These are phyloP conservation scores for Fusarium nisikadoi DNA, from an alignment of 2,329 filamentous ascomycete species.

Conservation along the genomic window DNA sequence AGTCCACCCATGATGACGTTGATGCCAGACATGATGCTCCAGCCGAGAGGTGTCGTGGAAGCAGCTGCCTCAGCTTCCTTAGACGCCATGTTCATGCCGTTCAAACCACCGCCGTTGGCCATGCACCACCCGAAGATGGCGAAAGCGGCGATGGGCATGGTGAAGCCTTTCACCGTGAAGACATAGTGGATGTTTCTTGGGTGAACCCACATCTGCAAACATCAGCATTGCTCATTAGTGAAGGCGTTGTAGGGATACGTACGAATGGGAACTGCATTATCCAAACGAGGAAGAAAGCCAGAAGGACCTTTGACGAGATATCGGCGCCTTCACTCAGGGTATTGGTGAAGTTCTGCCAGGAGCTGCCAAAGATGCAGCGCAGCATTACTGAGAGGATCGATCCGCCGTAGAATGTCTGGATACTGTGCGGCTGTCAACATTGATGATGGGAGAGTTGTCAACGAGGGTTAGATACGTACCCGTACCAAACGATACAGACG, in stretches of 20 bases:
- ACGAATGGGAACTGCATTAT: background rate
- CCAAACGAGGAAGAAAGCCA: background rate
- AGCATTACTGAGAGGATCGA: background rate
- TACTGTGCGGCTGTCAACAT: background rate
- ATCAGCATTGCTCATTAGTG: accelerated
- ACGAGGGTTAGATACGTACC: background rate
- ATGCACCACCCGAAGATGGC: background rate
- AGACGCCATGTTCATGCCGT: background rate
- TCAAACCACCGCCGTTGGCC: background rate
- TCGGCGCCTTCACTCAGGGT: background rate
- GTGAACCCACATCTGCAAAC: background rate
- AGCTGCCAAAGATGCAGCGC: background rate
- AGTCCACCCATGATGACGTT: background rate
- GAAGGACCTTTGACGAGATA: background rate
- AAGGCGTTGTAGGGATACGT: accelerated
- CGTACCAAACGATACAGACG: background rate
- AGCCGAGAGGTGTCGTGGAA: background rate
- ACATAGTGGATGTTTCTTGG: background rate
- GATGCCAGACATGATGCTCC: background rate
- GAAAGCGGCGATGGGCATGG: background rate
- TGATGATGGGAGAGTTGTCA: no score
- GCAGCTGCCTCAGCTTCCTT: background rate
- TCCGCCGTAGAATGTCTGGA: background rate
- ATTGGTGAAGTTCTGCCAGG: background rate
- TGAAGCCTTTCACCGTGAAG: background rate